Percentiles rank a stretch among this genome's conserved stretches.
Conservation (phyloP, 805 yeast genomes). For the Starmerella powellii region DNA sequence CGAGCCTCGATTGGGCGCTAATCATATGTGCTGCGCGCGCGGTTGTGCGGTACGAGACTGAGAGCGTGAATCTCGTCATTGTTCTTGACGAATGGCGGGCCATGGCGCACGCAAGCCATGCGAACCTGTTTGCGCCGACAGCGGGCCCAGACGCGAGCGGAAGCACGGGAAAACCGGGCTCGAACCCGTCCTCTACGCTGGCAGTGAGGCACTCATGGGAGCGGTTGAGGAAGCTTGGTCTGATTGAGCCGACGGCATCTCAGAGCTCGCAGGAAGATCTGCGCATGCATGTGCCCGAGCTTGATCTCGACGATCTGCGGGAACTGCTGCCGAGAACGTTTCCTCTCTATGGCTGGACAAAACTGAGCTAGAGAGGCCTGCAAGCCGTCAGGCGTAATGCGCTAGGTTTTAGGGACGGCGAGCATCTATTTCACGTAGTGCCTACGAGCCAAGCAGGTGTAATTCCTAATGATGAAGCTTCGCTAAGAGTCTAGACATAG, state of each 20-base stretch:
- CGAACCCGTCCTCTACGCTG: slow-evolving; percentile 34
- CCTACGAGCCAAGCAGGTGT: too few species aligned
- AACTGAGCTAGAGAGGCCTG: slow-evolving; percentile 16
- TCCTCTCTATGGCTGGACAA: slow-evolving; percentile 33
- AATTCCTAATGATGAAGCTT: too few species aligned
- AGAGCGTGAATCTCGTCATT: slow-evolving; percentile 60
- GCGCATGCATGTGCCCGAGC: slow-evolving; percentile 28
- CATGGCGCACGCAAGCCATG: slow-evolving; percentile 38
- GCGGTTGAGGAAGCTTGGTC: slow-evolving; percentile 41
- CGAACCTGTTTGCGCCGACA: slow-evolving; percentile 26
- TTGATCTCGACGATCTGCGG: slow-evolving; percentile 28
- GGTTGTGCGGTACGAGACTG: slow-evolving; percentile 44
- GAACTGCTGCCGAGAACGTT: slow-evolving; percentile 29
- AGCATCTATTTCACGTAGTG: too few species aligned
- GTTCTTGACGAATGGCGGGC: slow-evolving; percentile 63
- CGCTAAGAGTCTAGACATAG: too few species aligned
- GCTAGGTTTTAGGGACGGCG: too few species aligned
- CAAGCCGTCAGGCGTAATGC: too few species aligned
- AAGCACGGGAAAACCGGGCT: slow-evolving; percentile 8
- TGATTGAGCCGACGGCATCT: slow-evolving; percentile 35
- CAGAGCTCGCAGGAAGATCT: slow-evolving; percentile 33
- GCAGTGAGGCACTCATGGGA: slow-evolving; percentile 69
- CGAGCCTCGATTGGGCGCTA: slow-evolving; percentile 60
- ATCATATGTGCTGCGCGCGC: slow-evolving; percentile 68
- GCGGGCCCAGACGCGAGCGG: not conserved